Evolutionary conservation across 2,329 filamentous ascomycete species (phyloP).

Genomic region (Cordyceps farinosa): DNA sequence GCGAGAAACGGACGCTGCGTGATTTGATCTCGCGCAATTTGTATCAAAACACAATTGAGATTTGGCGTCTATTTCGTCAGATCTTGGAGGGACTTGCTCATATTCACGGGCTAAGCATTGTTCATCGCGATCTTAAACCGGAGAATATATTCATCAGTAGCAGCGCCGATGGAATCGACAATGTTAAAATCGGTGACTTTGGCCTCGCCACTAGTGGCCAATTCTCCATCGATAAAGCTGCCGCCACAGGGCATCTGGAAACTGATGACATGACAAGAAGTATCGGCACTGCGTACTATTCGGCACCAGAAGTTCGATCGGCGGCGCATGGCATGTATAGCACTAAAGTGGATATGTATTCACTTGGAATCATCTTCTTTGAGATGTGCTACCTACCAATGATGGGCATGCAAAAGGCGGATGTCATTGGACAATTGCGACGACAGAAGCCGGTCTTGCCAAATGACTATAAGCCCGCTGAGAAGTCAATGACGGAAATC

Average conservation of each 20-base stretch:
- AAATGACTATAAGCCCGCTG: constrained; percentile 62
- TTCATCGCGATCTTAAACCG: constrained; percentile 93
- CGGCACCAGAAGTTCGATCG: constrained; percentile 86
- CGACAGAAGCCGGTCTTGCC: constrained; percentile 67
- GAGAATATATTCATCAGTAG: constrained; percentile 89
- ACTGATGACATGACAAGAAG: constrained; percentile 65
- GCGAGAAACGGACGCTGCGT: constrained; percentile 85
- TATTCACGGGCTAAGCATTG: constrained; percentile 86
- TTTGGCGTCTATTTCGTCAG: constrained; percentile 89
- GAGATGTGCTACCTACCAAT: constrained; percentile 83
- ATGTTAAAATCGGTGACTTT: constrained; percentile 95
- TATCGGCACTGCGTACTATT: constrained; percentile 80
- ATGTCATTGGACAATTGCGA: constrained; percentile 65
- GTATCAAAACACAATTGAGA: constrained; percentile 68
- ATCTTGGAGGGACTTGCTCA: constrained; percentile 85
- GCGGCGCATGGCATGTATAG: constrained; percentile 74
- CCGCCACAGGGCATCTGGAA: constrained; percentile 38
- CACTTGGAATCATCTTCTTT: constrained; percentile 94
- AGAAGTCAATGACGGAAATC: constrained; percentile 74
- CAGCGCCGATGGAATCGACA: constrained; percentile 69
- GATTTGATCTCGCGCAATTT: constrained; percentile 79
- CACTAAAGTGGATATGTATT: constrained; percentile 98
- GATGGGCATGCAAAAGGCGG: constrained; percentile 62
- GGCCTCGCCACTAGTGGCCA: constrained; percentile 89
- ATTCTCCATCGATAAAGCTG: constrained; percentile 57